Evolutionary conservation across 345 rosid genomes (phyloP).

Genomic region (Theobroma cacao): DNA sequence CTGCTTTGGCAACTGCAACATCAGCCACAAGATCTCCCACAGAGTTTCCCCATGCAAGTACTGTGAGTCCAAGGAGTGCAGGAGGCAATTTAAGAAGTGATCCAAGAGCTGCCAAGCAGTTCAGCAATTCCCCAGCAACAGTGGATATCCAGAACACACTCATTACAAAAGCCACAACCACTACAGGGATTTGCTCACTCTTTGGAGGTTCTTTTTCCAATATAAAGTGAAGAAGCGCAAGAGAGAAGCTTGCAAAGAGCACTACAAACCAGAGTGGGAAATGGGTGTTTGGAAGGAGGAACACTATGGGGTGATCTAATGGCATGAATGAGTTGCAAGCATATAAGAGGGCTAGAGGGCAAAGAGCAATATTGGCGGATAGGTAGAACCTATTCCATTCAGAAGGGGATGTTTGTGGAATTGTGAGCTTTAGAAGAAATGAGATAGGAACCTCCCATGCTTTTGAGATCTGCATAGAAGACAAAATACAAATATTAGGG

Average conservation of each 20-base stretch:
- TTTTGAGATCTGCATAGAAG: slow-evolving; percentile 56
- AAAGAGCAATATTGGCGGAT: slow-evolving; percentile 74
- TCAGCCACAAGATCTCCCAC: slow-evolving; percentile 98
- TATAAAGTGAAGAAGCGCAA: slow-evolving; percentile 70
- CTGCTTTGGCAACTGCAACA: slow-evolving; percentile 95
- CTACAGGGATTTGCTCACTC: slow-evolving; percentile 67
- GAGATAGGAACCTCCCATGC: slow-evolving; percentile 74
- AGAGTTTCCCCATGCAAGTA: slow-evolving; percentile 98
- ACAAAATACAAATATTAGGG: slow-evolving; percentile 8
- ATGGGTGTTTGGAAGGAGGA: slow-evolving; percentile 69
- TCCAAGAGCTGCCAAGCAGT: slow-evolving; percentile 85
- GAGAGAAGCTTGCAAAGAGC: slow-evolving; percentile 64
- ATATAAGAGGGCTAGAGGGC: slow-evolving; percentile 81
- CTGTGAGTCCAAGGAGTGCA: slow-evolving; percentile 83
- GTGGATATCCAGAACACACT: slow-evolving; percentile 97
- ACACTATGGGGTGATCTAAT: slow-evolving; percentile 69
- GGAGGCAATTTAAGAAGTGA: slow-evolving; percentile 72
- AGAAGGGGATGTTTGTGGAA: slow-evolving; percentile 73
- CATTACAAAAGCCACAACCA: slow-evolving; percentile 75
- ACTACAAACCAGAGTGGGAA: slow-evolving; percentile 83
- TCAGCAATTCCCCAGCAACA: slow-evolving; percentile 87
- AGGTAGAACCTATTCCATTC: slow-evolving; percentile 75
- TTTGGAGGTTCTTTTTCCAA: slow-evolving; percentile 83
- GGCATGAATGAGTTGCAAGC: slow-evolving; percentile 79
- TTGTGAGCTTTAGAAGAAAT: slow-evolving; percentile 67